Percentiles rank a stretch among this genome's conserved stretches.
Conservation (phyloP, 495 filamentous ascomycete species). For the Ramalina intermedia region DNA sequence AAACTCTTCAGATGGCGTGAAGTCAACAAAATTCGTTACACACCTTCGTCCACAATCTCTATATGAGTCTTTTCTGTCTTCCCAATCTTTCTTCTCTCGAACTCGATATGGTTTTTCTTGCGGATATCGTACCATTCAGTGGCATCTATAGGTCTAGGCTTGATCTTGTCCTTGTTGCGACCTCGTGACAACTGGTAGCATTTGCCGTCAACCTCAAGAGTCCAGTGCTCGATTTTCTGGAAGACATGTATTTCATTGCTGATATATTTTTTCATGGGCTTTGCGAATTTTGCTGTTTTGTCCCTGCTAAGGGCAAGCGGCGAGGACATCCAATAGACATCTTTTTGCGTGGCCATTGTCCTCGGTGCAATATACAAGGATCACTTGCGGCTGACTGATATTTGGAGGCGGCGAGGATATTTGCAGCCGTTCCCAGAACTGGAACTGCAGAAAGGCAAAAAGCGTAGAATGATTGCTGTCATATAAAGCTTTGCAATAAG, state of each 20-base stretch:
- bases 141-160: not conserved
- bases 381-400: not conserved
- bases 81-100: not conserved
- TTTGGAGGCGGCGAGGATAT: not conserved
- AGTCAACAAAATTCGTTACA: not conserved
- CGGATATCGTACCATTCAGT: not conserved
- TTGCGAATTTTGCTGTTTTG: not conserved
- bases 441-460: too few species aligned
- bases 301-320: not conserved
- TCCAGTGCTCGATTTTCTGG: constrained; percentile 1
- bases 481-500: too few species aligned
- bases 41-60: not conserved
- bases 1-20: not conserved
- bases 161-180: constrained; percentile 2
- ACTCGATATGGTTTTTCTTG: not conserved
- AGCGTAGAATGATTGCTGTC: too few species aligned
- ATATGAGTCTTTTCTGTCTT: not conserved
- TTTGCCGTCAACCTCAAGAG: not conserved
- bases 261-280: not conserved
- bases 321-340: not conserved
- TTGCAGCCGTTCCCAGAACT: not conserved
- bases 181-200: not conserved
- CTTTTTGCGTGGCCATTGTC: not conserved
- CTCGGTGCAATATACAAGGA: not conserved
- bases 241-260: not conserved